Percentiles rank a stretch among this genome's conserved stretches.
phyloP scores from a whole-genome alignment of 768 basidiomycete species.

The Phaeotremella fagi region DNA sequence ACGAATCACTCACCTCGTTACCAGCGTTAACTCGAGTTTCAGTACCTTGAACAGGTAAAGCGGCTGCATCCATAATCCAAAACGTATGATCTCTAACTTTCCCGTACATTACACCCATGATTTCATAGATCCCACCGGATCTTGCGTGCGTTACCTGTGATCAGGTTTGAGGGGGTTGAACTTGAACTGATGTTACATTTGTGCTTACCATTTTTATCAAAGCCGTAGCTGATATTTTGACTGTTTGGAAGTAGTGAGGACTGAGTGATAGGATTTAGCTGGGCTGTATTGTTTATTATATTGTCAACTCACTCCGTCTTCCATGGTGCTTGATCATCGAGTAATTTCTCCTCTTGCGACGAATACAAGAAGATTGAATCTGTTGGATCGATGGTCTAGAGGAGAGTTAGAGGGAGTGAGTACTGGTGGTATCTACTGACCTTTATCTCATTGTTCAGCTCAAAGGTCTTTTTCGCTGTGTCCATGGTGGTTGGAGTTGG shows the following conservation, averaged over 20 bases:
- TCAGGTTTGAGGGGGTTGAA: not conserved
- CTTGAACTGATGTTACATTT: not conserved
- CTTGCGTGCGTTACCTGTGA: slow-evolving; percentile 70
- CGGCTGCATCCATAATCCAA: slow-evolving; percentile 89
- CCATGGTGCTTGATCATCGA: slow-evolving; percentile 75
- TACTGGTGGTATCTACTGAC: slow-evolving; percentile 16
- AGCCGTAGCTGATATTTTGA: slow-evolving; percentile 54
- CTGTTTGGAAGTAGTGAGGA: slow-evolving; percentile 53
- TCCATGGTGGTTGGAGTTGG: slow-evolving; percentile 18
- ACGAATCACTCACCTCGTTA: slow-evolving; percentile 55
- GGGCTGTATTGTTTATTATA: no score
- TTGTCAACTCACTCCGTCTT: slow-evolving; percentile 62
- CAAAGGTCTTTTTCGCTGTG: slow-evolving; percentile 47
- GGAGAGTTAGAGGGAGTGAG: not conserved
- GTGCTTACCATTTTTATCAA: slow-evolving; percentile 55
- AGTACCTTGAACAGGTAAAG: slow-evolving; percentile 93
- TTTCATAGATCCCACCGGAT: slow-evolving; percentile 94
- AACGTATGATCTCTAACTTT: slow-evolving; percentile 60
- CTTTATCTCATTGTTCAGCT: slow-evolving; percentile 49
- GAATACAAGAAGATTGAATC: slow-evolving; percentile 49
- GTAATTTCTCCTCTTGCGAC: slow-evolving; percentile 43
- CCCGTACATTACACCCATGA: slow-evolving; percentile 99
- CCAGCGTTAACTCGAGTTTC: slow-evolving; percentile 97
- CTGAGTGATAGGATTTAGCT: slow-evolving; percentile 19
- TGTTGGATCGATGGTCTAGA: slow-evolving; percentile 36